phyloP scores from a whole-genome alignment of 257 asterid species.

The Striga asiatica region DNA sequence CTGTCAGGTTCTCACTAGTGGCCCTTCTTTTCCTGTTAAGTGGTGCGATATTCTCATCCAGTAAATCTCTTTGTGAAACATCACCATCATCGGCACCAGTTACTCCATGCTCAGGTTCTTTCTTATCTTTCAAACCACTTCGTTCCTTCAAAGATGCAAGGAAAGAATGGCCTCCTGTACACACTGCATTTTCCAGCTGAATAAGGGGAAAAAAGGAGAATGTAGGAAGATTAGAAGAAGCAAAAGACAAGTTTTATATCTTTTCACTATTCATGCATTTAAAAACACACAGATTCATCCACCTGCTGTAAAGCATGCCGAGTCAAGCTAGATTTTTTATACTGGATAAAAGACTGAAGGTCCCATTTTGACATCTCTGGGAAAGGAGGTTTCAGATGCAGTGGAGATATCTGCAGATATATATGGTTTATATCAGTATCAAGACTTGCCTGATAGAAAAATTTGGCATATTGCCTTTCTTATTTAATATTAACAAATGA shows the following conservation, averaged over 20 bases:
- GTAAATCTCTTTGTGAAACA: slow-evolving; percentile 7
- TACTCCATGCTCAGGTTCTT: slow-evolving; percentile 18
- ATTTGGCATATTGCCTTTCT: no score
- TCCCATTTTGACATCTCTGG: slow-evolving; percentile 43
- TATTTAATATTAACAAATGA: no score
- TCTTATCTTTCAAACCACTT: slow-evolving; percentile 34
- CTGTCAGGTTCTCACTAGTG: slow-evolving; percentile 21
- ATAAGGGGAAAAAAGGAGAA: slow-evolving; percentile 5
- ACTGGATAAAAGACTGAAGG: slow-evolving; percentile 34
- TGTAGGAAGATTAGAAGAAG: slow-evolving; percentile 18
- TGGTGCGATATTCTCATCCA: slow-evolving; percentile 11
- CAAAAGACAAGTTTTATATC: not conserved
- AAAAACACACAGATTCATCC: not conserved
- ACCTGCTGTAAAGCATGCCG: slow-evolving; percentile 32
- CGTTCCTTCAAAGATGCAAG: slow-evolving; percentile 39
- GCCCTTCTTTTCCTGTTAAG: slow-evolving; percentile 24
- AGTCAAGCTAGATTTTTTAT: slow-evolving; percentile 33
- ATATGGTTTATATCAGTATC: no score
- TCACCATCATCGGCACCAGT: slow-evolving; percentile 15
- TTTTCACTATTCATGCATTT: no score
- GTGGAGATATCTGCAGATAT: slow-evolving; percentile 26
- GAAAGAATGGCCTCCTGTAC: slow-evolving; percentile 29
- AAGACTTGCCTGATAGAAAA: no score
- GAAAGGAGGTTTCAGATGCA: slow-evolving; percentile 23
- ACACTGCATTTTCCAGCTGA: slow-evolving; percentile 49